Conservation (phyloP, 2,329 filamentous ascomycete genomes). For the Xylariaceae sp. region DNA sequence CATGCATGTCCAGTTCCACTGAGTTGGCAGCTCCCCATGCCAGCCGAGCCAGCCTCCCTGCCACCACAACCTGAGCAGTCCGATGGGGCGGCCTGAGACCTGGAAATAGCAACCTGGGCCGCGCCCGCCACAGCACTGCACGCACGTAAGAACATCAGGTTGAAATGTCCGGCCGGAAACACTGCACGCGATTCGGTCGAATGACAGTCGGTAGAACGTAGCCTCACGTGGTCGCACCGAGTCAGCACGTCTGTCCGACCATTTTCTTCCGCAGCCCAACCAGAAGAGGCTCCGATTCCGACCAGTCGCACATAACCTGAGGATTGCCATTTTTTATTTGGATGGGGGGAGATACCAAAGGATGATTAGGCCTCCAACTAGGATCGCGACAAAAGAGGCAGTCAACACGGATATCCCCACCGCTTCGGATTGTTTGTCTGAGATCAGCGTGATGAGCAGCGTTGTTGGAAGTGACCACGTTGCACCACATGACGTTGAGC, state of each 20-base stretch:
- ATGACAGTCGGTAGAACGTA: conserved; percentile 9
- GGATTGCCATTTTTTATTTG: not conserved
- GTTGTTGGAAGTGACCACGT: not conserved
- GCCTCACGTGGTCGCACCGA: conserved; percentile 2
- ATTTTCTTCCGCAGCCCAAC: conserved; percentile 3
- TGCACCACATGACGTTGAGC: conserved; percentile 6
- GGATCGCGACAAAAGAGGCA: not conserved
- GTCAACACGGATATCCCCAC: conserved; percentile 16
- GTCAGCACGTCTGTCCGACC: conserved; percentile 1
- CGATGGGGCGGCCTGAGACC: not conserved
- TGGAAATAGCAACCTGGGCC: conserved; percentile 1
- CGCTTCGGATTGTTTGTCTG: not conserved
- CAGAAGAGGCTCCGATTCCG: conserved; percentile 3
- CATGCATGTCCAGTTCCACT: conserved; percentile 11
- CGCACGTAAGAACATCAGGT: not conserved
- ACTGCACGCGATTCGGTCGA: not conserved
- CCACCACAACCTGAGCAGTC: not conserved
- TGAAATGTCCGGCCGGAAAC: not conserved
- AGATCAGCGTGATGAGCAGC: not conserved
- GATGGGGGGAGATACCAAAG: not conserved
- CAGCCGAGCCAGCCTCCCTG: not conserved
- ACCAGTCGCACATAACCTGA: not conserved
- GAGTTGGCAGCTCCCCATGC: not conserved
- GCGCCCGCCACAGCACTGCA: conserved; percentile 3
- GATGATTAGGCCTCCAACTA: not conserved